phyloP scores from a whole-genome alignment of 1,139 yeast species.

The Candida albicans region DNA sequence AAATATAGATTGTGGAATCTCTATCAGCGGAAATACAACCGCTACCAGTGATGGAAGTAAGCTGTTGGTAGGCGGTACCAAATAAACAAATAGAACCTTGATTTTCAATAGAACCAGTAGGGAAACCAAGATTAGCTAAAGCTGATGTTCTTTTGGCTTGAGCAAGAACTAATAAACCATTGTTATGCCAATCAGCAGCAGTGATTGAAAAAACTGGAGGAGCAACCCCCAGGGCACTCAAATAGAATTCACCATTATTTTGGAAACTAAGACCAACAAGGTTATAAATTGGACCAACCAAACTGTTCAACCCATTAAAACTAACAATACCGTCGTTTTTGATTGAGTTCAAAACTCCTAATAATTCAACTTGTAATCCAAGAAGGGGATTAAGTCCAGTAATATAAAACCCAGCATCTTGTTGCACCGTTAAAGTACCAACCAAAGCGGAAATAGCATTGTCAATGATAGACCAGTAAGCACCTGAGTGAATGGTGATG shows the following conservation, averaged over 20 bases:
- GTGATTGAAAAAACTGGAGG: slow-evolving; percentile 22
- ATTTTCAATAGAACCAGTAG: slow-evolving; percentile 21
- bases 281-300: slow-evolving; percentile 21
- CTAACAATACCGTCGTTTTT: slow-evolving; percentile 25
- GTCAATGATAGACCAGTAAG: slow-evolving; percentile 34
- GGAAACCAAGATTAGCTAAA: slow-evolving; percentile 21
- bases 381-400: slow-evolving; percentile 5
- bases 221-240: slow-evolving; percentile 25
- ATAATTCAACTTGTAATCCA: slow-evolving; percentile 15
- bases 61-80: slow-evolving; percentile 24
- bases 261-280: slow-evolving; percentile 22
- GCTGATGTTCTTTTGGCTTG: slow-evolving; percentile 22
- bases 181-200: slow-evolving; percentile 25
- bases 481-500: slow-evolving; percentile 28
- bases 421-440: slow-evolving; percentile 21
- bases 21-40: slow-evolving; percentile 31
- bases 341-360: slow-evolving; percentile 15
- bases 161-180: slow-evolving; percentile 27
- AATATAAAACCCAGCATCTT: slow-evolving; percentile 26
- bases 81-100: slow-evolving; percentile 32
- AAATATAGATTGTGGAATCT: slow-evolving; percentile 22
- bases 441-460: slow-evolving; percentile 24
- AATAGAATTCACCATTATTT: slow-evolving; percentile 31
- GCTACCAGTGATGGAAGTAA: slow-evolving; percentile 24
- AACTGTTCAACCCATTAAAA: slow-evolving; percentile 22